Evolutionary conservation across 1,284 basidiomycete genomes (phyloP).

Genomic region (Coriolopsis trogii): DNA sequence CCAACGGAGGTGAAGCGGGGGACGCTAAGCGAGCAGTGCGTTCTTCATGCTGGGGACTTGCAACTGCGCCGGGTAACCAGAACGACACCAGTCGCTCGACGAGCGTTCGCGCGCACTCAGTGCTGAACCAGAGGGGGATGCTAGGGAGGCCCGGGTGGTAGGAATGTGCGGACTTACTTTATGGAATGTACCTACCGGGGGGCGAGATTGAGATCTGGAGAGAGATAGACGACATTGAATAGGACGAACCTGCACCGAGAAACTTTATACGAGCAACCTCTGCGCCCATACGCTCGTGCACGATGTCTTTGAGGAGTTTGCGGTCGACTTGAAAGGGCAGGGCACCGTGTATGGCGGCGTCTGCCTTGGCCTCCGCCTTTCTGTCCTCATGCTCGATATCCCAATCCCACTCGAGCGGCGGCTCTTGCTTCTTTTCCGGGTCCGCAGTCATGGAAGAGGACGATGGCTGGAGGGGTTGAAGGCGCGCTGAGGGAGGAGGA

Average conservation of each 20-base stretch:
- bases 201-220: conserved; percentile 8
- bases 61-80: background rate
- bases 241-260: conserved; percentile 66
- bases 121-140: background rate
- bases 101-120: background rate
- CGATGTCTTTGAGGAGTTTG: conserved; percentile 69
- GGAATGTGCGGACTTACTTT: conserved; percentile 46
- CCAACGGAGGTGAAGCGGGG: background rate
- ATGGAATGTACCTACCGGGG: conserved; percentile 70
- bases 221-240: background rate
- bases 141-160: background rate
- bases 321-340: conserved; percentile 75
- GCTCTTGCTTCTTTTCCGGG: conserved; percentile 12
- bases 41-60: background rate
- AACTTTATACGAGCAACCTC: conserved; percentile 73
- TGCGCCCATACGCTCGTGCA: conserved; percentile 65
- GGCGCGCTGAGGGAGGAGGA: conserved; percentile 5
- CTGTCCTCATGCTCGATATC: conserved; percentile 66
- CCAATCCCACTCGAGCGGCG: conserved; percentile 64
- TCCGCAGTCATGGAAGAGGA: conserved; percentile 9
- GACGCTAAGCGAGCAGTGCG: background rate
- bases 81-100: too few relatives aligned
- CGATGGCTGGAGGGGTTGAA: conserved; percentile 4
- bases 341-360: conserved; percentile 57
- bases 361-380: conserved; percentile 58